Conservation (phyloP, 2,329 filamentous ascomycete genomes). For the Curvularia verruculosa region DNA sequence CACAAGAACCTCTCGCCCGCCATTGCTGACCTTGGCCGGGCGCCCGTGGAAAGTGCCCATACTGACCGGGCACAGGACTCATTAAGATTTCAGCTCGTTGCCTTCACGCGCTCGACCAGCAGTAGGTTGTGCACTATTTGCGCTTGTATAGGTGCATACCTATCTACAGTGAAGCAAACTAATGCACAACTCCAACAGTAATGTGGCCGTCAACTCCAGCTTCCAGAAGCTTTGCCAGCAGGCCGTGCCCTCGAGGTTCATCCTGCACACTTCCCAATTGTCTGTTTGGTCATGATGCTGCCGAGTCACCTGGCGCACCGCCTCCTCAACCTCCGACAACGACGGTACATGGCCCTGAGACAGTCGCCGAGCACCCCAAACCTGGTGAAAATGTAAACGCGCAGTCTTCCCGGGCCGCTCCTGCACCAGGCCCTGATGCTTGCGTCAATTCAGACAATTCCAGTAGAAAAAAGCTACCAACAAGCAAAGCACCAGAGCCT, state of each 20-base stretch:
- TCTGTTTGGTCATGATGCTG: conserved; percentile 62
- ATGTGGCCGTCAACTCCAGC: conserved; percentile 43
- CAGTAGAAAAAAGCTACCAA: conserved; percentile 16
- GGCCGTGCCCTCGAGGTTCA: conserved; percentile 57
- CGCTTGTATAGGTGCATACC: conserved; percentile 12
- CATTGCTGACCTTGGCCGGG: too few species aligned
- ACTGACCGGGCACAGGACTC: not conserved
- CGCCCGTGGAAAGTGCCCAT: not conserved
- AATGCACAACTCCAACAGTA: not conserved
- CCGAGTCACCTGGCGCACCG: conserved; percentile 9
- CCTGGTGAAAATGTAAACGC: conserved; percentile 27
- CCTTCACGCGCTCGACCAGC: not conserved
- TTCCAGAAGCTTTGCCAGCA: conserved; percentile 35
- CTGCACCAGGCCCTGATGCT: conserved; percentile 19
- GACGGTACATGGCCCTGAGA: conserved; percentile 13
- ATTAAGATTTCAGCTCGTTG: not conserved
- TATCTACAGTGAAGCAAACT: conserved; percentile 18
- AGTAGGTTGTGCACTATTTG: conserved; percentile 17
- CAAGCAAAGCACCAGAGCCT: conserved; percentile 14
- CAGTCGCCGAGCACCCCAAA: conserved; percentile 41
- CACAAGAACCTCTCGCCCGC: too few species aligned
- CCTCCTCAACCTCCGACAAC: conserved; percentile 7
- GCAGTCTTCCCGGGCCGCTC: conserved; percentile 2
- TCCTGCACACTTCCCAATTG: conserved; percentile 61
- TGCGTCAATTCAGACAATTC: conserved; percentile 36